Evolutionary conservation across 2,329 filamentous ascomycete species (phyloP), one percentile per base, ranked within the genome.

Genomic region (Clonostachys byssicola): DNA sequence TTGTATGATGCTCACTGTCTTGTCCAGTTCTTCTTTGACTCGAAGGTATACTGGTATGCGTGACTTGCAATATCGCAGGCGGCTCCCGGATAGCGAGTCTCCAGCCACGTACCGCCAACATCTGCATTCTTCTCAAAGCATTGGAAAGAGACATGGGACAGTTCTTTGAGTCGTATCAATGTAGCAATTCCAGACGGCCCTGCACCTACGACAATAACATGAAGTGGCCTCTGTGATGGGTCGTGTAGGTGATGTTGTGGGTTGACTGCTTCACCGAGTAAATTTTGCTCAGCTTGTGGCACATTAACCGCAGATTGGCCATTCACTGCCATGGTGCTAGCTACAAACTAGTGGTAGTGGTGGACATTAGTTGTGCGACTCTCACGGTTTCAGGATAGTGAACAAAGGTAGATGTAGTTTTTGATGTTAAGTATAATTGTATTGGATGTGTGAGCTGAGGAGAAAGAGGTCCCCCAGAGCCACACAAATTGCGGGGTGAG

Each of bases 41-140:
- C 16, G 16, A 38, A 38, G 16, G 35, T 38, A 16, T 38, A 38
- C 35, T 38, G 35, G 16, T 38, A 38, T 38, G 35, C 35, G 16
- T 38, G 35, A 16, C 35, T 38, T 16, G 35, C 35, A 16, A 38
- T 16, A 38, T 38, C 35, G 35, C 35, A 38, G 12, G 35, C 35
- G 16, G 35, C 35, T 38, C 42, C 42, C 4, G 42, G 42, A 30
- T 43, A 43, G 10, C 23, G 42, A 18, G 55, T 56, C 40, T 58
- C 54, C 14, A 52, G 49, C 56, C 56, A 58, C 6, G 54, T 53
- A 13, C 60, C 60, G 9, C 53, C 54, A 10, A 56, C 43, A 12
- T 54, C 49, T 5, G 47, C 34, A 40, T 60, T 60, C 52, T 60
- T 60, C 34, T 61, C 58, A 45, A 59, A 61, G 42, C 35, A 38